These are phyloP conservation scores for Colletotrichum gigasporum DNA, from an alignment of 2,329 filamentous ascomycete species.

Conservation along the genomic window DNA sequence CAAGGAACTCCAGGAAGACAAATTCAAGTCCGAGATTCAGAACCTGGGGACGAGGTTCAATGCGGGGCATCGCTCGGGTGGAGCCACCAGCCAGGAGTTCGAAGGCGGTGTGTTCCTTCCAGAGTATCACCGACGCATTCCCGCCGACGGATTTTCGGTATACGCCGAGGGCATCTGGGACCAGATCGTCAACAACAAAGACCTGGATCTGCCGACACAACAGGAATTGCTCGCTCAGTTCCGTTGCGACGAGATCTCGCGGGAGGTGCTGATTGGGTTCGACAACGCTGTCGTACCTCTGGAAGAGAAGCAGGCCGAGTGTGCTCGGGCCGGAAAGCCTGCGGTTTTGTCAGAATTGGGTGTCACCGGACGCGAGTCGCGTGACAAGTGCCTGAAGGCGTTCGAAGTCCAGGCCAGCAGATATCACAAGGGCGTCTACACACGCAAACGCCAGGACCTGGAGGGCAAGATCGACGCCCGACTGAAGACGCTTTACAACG, in stretches of 20 bases:
- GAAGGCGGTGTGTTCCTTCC: constrained; percentile 87
- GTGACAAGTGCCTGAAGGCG: constrained; percentile 78
- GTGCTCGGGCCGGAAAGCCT: constrained; percentile 75
- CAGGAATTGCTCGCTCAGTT: constrained; percentile 97
- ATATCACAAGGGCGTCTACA: constrained; percentile 96
- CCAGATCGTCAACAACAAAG: constrained; percentile 98
- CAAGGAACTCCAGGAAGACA: constrained; percentile 94
- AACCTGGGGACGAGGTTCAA: constrained; percentile 85
- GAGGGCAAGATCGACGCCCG: constrained; percentile 88
- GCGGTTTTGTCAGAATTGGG: constrained; percentile 81
- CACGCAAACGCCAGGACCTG: constrained; percentile 84
- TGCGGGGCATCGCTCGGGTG: constrained; percentile 78
- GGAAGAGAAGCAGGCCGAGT: constrained; percentile 85
- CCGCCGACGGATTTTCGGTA: constrained; percentile 93
- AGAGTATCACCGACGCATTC: constrained; percentile 95
- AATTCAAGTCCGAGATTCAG: constrained; percentile 83
- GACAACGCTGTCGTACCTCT: constrained; percentile 84
- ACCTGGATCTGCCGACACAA: constrained; percentile 94
- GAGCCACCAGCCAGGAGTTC: constrained; percentile 72
- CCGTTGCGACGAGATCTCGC: constrained; percentile 94
- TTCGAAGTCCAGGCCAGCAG: constrained; percentile 92
- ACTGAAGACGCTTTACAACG: constrained; percentile 86
- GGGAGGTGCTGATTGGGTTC: constrained; percentile 86
- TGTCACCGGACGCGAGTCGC: constrained; percentile 74
- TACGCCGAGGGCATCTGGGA: constrained; percentile 98